Conservation (phyloP, 768 basidiomycete species). For the Paxillus rubicundulus region DNA sequence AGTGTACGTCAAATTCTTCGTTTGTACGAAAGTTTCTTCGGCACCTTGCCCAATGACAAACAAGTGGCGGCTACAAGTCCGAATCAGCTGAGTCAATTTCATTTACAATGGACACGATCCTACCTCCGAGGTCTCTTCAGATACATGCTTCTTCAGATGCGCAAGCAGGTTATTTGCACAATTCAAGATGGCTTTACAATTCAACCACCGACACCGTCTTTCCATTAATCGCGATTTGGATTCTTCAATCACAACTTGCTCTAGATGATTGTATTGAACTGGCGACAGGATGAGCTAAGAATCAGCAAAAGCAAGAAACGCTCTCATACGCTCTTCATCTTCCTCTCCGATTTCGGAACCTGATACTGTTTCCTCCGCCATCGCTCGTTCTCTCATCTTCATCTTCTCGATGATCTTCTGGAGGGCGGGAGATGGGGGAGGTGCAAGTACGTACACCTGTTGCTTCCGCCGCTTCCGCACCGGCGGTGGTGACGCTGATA, state of each 20-base stretch:
- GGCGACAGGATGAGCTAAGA: slow-evolving; percentile 28
- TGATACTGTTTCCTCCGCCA: slow-evolving; percentile 17
- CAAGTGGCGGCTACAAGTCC: slow-evolving; percentile 30
- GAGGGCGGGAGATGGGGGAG: slow-evolving; percentile 23
- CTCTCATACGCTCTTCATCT: slow-evolving; percentile 32
- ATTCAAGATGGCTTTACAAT: slow-evolving; percentile 55
- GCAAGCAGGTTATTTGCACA: slow-evolving; percentile 46
- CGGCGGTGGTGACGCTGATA: not conserved
- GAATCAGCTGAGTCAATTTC: slow-evolving; percentile 7
- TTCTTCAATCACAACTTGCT: slow-evolving; percentile 44
- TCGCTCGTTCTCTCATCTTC: slow-evolving; percentile 11
- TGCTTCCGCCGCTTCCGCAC: slow-evolving; percentile 25
- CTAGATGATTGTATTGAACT: slow-evolving; percentile 40
- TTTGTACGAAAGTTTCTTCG: slow-evolving; percentile 38
- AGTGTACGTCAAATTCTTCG: slow-evolving; percentile 44
- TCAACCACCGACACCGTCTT: slow-evolving; percentile 56
- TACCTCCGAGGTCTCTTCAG: slow-evolving; percentile 31
- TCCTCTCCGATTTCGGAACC: slow-evolving; percentile 16
- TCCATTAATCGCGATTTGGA: slow-evolving; percentile 48
- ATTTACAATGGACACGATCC: slow-evolving; percentile 8
- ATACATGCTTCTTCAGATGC: slow-evolving; percentile 46
- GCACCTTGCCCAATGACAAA: slow-evolving; percentile 60
- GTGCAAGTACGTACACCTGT: slow-evolving; percentile 30
- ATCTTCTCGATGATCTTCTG: slow-evolving; percentile 16
- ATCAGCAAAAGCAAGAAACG: slow-evolving; percentile 18